Evolutionary conservation across 805 yeast species (phyloP).

Genomic region (Starmerella riodocensis): DNA sequence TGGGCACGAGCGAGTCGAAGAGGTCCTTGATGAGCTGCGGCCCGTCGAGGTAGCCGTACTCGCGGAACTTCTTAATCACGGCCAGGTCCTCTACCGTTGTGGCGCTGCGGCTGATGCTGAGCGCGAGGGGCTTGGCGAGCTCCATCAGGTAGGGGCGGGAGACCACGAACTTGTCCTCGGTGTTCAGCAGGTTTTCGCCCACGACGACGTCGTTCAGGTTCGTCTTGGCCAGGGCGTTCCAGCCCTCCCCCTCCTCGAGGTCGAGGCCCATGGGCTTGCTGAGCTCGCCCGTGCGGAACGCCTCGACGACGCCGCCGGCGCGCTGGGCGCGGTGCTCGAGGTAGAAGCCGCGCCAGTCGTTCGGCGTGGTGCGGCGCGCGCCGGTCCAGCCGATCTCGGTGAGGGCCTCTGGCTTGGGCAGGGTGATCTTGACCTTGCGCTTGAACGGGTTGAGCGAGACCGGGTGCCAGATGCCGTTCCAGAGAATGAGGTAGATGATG

Average conservation of each 20-base stretch:
- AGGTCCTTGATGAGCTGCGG: constrained; percentile 19
- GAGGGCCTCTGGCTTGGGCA: constrained; percentile 40
- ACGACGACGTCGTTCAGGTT: constrained; percentile 8
- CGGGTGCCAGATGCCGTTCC: constrained; percentile 73
- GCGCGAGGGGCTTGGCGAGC: constrained; percentile 9
- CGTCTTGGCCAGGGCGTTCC: constrained; percentile 20
- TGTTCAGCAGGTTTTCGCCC: constrained; percentile 12
- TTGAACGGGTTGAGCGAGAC: constrained; percentile 34
- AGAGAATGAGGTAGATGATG: constrained; percentile 43
- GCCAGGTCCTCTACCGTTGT: constrained; percentile 11
- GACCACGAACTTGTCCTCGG: constrained; percentile 20
- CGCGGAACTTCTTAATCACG: constrained; percentile 21
- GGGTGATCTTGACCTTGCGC: constrained; percentile 4
- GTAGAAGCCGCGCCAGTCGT: constrained; percentile 57
- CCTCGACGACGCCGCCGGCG: constrained; percentile 57
- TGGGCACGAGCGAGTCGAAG: constrained; percentile 11
- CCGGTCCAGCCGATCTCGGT: constrained; percentile 88
- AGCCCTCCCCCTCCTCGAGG: constrained; percentile 76
- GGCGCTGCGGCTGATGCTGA: constrained; percentile 3
- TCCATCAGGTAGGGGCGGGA: constrained; percentile 16
- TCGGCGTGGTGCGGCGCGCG: constrained; percentile 54
- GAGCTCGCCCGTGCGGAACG: constrained; percentile 61
- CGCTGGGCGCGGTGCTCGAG: constrained; percentile 50
- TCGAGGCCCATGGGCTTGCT: constrained; percentile 43
- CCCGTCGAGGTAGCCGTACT: constrained; percentile 23